Base-by-base conservation (phyloP, 106 monocot genomes). In the Xerophyta viscosa region DNA sequence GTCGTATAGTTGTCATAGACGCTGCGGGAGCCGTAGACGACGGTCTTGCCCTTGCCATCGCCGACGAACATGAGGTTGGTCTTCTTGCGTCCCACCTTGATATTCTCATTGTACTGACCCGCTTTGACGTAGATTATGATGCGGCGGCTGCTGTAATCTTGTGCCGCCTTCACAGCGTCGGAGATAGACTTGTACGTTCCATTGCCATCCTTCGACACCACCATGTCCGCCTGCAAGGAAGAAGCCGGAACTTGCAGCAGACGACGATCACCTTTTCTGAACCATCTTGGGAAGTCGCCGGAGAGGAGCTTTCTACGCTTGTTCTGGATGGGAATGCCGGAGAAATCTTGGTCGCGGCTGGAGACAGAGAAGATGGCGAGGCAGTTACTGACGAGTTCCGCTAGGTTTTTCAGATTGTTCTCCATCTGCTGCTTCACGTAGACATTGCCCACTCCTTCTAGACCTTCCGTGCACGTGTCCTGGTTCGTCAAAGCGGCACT, bases 401-500 rank as follows among this genome's bases (percentile, higher is more conserved):
- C 13, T 4, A 96, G 68, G 29, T 96, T 79, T 36, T 66, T 74
- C 2, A 89, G 29, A 27, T 75, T 54, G 3, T 20, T 49, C 15
- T 50, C 39, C 81, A 96, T 96, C 55, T 89, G 76, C 36, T 60
- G 23, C 58, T 63, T 71, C 6, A 94, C 60, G 31, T 65, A 48
- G 33, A 41, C 55, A 44, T 67, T 64, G 11, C 20, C 14, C 7
- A 69, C 81, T 31, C 61, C 81, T 6, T 76, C 54, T 3, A 96
- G 48, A 5, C 89, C 81, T 20, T 96, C 89, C 13, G 60, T 30
- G 64, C 89, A 96, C 18, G 96, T 96, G 58, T 96, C 96, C 62
- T 96, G 96, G 63, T 85, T 96, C 7, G 88, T 96, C 15, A 96
- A 62, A 11, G 93, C 87, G 13, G 72, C 88, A 63, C 84, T 84